Evolutionary conservation across 306 rosid genomes (phyloP).

Genomic region (Hippophae gyantsensis): DNA sequence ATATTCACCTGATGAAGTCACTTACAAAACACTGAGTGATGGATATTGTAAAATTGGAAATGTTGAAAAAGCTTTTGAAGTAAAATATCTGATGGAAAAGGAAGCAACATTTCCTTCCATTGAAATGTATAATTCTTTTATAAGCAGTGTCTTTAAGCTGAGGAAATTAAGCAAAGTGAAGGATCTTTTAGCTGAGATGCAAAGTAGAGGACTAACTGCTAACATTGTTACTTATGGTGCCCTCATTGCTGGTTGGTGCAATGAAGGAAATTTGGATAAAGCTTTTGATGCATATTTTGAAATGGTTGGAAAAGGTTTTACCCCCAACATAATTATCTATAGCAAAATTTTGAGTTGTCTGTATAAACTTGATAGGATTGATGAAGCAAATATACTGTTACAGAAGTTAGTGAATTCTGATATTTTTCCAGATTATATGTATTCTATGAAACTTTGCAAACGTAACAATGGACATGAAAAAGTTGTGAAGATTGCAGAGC

Average conservation of each 20-base stretch:
- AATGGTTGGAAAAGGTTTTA: conserved; percentile 57
- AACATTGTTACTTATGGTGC: conserved; percentile 60
- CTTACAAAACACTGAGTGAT: conserved; percentile 60
- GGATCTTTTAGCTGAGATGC: conserved; percentile 57
- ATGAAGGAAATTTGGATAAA: conserved; percentile 56
- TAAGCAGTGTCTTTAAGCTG: conserved; percentile 53
- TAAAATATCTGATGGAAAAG: conserved; percentile 51
- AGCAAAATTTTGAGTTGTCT: conserved; percentile 71
- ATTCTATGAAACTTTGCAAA: conserved; percentile 22
- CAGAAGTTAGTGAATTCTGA: conserved; percentile 54
- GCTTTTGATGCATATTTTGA: conserved; percentile 56
- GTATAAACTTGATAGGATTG: conserved; percentile 44
- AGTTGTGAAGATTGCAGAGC: conserved; percentile 47
- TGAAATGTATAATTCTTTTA: conserved; percentile 80
- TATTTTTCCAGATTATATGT: conserved; percentile 25
- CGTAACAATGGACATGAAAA: conserved; percentile 18
- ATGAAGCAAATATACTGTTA: conserved; percentile 61
- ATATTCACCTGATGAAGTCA: conserved; percentile 57
- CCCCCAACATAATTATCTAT: conserved; percentile 46
- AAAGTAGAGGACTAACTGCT: conserved; percentile 47
- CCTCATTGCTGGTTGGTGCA: conserved; percentile 80
- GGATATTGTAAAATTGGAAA: conserved; percentile 62
- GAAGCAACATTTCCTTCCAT: conserved; percentile 40
- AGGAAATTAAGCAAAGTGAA: conserved; percentile 33
- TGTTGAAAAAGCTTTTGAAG: conserved; percentile 49